Base-by-base conservation (phyloP, 1,139 yeast genomes). In the Nakaseomyces kungkrabaensis region DNA sequence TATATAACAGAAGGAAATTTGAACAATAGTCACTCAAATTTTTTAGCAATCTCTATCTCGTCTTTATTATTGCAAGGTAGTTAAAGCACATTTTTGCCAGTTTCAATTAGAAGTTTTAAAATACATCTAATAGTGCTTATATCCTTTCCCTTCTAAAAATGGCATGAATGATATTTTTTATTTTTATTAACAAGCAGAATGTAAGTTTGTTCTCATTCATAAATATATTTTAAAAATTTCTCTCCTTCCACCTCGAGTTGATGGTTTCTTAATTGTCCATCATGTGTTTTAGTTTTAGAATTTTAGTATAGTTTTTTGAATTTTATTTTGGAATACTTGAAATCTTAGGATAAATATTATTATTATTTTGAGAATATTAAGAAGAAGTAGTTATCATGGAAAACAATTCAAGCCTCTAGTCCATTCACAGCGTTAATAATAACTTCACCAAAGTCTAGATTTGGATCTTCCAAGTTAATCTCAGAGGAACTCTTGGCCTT, bases 381-480 rank as follows among this genome's bases (percentile, higher is more conserved):
- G 22, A 17, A 17, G 7, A 36, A 36, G 5, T 36, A 25, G 25
- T 36, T 36, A 36, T 13, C 4, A 17, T 36, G 5, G n/a, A 8
- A 29, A 29, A 29, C 31, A 9, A 9, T 17, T 41, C 34, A 41
- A 13, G 44, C 44, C 8, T 41, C 44, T 17, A 41, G 44, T 5
- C 25, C 44, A 29, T 72, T 76, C 54, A 76, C 74, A 51, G 77
- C 76, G 52, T 72, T 68, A 60, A 75, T 62, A 53, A 76, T 72
- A 45, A 73, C 75, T 51, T 71, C 72, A 52, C 74, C 96, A 59
- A 85, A 76, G 69, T 90, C 97, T 69, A 88, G 79, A 75, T 88
- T 85, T 61, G 95, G 94, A 71, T 89, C 96, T 64, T 87, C 94
- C 71, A 90, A 77, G 72, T 88, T 82, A 60, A 86, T 73, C 51